Base-by-base conservation (phyloP, 2,329 filamentous ascomycete species). In the Aureobasidium pullulans region DNA sequence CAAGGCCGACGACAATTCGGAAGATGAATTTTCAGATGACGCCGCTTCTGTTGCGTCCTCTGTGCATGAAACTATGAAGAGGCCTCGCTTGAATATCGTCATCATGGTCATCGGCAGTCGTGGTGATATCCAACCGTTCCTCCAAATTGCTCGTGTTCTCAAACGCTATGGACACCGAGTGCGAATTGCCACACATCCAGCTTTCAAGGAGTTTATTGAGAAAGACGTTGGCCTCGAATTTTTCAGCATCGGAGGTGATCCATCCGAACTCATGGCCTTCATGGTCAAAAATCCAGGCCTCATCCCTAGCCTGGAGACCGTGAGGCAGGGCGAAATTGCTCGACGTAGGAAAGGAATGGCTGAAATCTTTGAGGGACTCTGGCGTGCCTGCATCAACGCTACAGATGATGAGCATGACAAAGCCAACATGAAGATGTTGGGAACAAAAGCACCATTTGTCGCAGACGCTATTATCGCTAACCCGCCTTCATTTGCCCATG, bases 391-490 rank as follows among this genome's bases (percentile, higher is more conserved):
- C 66, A 83, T 89, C 66, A 87, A 89, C 64, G 80, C 84, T 3
- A 88, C 84, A 0, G 87, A 90, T 63, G 84, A 88, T 63, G 83
- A 86, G 66, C 81, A 76, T 23, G 83, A 89, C 66, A 67, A 73
- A 1, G 73, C 76, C 11, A 63, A 86, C 64, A 66, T 81, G 32
- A 85, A 83, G 68, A 83, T 87, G 81, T 31, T 88, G 81, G 83
- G 81, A 0, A 71, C 78, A 6, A 84, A 80, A 63, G 69, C 77
- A 15, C 81, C 83, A 0, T 88, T 89, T 65, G 76, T 89, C 15
- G 86, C 86, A 0, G 85, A 94, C 68, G 86, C 84, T n/a, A 93
- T 94, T 65, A 93, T 94, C 61, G 88, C 89, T 0, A 94, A 94
- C 64, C 89, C 89, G 0, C 88, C 88, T 0, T 86, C 82, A 63